Evolutionary conservation across 176 grass and related monocot genomes (phyloP), one percentile per base, ranked within the genome.

Genomic region (Raddia distichophylla): DNA sequence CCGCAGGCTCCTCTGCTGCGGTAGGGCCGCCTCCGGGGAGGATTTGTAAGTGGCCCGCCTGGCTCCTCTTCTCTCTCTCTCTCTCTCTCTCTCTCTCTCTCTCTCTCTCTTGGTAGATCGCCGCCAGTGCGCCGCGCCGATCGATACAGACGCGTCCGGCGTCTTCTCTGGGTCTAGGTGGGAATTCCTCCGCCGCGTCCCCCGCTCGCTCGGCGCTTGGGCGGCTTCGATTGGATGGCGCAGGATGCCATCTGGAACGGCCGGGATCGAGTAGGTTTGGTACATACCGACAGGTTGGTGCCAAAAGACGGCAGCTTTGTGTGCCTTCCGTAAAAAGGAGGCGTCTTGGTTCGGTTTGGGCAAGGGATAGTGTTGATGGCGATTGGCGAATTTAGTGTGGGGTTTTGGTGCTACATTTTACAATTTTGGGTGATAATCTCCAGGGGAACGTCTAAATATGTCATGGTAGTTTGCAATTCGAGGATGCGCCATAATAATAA

Each of bases 1-100:
- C 76, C 80, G 73, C 82, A 86, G 79, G 84, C 34, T 95, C 60
- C 70, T 93, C 69, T 90, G 90, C 80, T 96, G 90, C 79, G 67
- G 33, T 34, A 85, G 77, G 32, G 22, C 47, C 47, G 54, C 53
- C 73, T 60, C 89, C 61, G 47, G 78, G 34, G 88, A 88, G 68
- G 91, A 91, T 74, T 33, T 82, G 82, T 91, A 74, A 83, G 86
- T 80, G 27, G 46, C 61, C 58, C 17, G 42, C 65, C 8, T 60
- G 14, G 16, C 27, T 50, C 5, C 55, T 20, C 5, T n/a, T n/a
- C n/a, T n/a, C n/a, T n/a, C n/a, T n/a, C n/a, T n/a, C n/a, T n/a
- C n/a, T n/a, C n/a, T n/a, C n/a, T n/a, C 33, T 40, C 37, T 0
- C 8, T 22, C 5, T 2, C 46, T 16, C 10, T 34, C 4, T 34